These are phyloP conservation scores for Penicillium sp. DNA, from an alignment of 2,329 filamentous ascomycete species.

Conservation along the genomic window DNA sequence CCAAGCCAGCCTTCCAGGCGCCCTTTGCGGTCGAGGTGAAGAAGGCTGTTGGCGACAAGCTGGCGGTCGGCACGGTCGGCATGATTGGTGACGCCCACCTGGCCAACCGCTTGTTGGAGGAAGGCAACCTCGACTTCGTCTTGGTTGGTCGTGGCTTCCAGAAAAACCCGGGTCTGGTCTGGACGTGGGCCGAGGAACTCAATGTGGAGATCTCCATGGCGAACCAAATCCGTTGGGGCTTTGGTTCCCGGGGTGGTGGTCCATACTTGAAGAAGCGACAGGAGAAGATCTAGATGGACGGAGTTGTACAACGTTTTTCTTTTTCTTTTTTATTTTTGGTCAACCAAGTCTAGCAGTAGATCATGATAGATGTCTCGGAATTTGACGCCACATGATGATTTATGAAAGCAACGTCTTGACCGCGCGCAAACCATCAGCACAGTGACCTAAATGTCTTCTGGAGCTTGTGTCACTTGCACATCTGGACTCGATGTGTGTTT, in stretches of 20 bases:
- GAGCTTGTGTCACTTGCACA: too few relatives aligned
- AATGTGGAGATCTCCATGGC: constrained; percentile 66
- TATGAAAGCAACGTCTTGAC: too few relatives aligned
- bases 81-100: constrained; percentile 63
- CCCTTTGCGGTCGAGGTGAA: constrained; percentile 68
- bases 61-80: constrained; percentile 71
- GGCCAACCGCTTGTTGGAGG: constrained; percentile 56
- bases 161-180: constrained; percentile 73
- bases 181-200: constrained; percentile 66
- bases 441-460: too few relatives aligned
- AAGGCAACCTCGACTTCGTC: constrained; percentile 58
- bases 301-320: too few relatives aligned
- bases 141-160: constrained; percentile 71
- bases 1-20: constrained; percentile 64
- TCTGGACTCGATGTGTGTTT: too few relatives aligned
- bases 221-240: constrained; percentile 62
- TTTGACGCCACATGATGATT: too few relatives aligned
- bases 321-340: too few relatives aligned
- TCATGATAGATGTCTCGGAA: neutral
- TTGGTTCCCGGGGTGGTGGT: constrained; percentile 25
- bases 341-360: neutral
- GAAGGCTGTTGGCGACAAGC: constrained; percentile 61
- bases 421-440: too few relatives aligned
- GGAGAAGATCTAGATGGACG: constrained; percentile 12
- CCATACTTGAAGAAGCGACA: constrained; percentile 15